Percentiles rank a stretch among this genome's conserved stretches.
Conservation (phyloP, 2,329 filamentous ascomycete genomes). For the Ilyonectria sp. region DNA sequence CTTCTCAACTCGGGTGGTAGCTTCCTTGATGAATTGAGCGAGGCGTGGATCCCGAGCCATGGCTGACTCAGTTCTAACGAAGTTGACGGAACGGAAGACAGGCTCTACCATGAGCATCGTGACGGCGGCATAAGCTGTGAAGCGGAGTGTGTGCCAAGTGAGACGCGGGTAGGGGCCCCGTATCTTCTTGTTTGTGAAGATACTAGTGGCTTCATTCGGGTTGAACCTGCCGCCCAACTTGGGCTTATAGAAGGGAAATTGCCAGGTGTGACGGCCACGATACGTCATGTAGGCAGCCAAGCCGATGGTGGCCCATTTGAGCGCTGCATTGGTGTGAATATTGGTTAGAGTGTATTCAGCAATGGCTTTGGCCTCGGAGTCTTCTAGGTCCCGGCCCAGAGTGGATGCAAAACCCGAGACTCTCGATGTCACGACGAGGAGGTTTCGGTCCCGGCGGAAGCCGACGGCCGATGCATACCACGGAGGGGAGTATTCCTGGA, state of each 20-base stretch:
- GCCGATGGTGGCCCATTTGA: constrained; percentile 46
- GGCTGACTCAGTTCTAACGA: constrained; percentile 40
- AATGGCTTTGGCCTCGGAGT: constrained; percentile 55
- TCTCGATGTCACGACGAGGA: constrained; percentile 48
- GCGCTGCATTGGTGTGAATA: constrained; percentile 51
- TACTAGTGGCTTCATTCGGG: constrained; percentile 47
- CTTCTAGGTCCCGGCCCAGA: constrained; percentile 51
- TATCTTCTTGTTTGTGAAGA: constrained; percentile 47
- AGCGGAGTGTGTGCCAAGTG: constrained; percentile 46
- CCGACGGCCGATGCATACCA: constrained; percentile 52
- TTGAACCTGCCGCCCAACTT: constrained; percentile 46
- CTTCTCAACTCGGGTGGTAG: constrained; percentile 41
- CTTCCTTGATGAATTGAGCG: constrained; percentile 45
- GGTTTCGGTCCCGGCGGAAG: constrained; percentile 46
- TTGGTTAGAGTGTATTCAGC: constrained; percentile 52
- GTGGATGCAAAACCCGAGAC: constrained; percentile 49
- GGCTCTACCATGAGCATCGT: constrained; percentile 48
- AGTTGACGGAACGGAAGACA: constrained; percentile 44
- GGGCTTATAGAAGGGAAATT: constrained; percentile 50
- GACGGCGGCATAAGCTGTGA: constrained; percentile 45
- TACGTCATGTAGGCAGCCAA: constrained; percentile 49
- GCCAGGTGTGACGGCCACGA: constrained; percentile 47
- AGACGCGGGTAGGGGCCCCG: constrained; percentile 42
- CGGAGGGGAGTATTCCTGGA: constrained; percentile 52
- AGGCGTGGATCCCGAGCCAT: constrained; percentile 43